Evolutionary conservation across 164 flowering plant species (phyloP), one percentile per base, ranked within the genome.

Genomic region (Nymphaea thermarum): DNA sequence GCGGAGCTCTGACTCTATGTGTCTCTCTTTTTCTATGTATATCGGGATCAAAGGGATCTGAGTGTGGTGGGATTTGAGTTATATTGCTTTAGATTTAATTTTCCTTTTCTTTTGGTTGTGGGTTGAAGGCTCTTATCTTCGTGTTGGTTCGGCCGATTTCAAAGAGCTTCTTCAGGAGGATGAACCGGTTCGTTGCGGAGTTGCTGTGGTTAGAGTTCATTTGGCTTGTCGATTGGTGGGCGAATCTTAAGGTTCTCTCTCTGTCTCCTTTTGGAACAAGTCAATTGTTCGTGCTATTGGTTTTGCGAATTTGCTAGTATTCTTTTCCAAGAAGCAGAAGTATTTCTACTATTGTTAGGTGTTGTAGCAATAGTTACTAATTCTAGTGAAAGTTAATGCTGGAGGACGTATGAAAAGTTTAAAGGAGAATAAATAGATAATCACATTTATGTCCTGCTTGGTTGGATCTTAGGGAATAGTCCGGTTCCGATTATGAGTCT

Each of bases 141-240:
- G 73, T 86, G 16, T 61, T 86, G 57, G 61, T 91, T 66, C 79
- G 96, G 16, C 98, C 98, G 0, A 2, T 94, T 3, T 86, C 96
- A 2, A 90, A 88, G 81, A 91, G 61, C 69, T 44, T 73, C 6
- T 88, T 90, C 81, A 82, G 99, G 76, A 88, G 82, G 76, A 85
- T 91, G 45, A 94, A 89, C 69, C 80, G 84, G 78, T 76, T 71
- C 68, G 80, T 90, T 44, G 96, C 89, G 0, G 98, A 94, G 67
- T 72, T 90, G 73, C 76, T 94, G 73, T 94, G 99, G 99, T 75
- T 90, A 76, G 86, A 94, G 82, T 92, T 91, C 57, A 83, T 94
- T 5, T 94, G 98, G 96, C 76, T 94, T 17, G 60, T 90, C 43
- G 99, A 94, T 78, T 94, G 99, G 99, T 88, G 99, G 99, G 98